Base-by-base conservation (phyloP, 2,329 filamentous ascomycete genomes). In the Pseudogymnoascus sp. region DNA sequence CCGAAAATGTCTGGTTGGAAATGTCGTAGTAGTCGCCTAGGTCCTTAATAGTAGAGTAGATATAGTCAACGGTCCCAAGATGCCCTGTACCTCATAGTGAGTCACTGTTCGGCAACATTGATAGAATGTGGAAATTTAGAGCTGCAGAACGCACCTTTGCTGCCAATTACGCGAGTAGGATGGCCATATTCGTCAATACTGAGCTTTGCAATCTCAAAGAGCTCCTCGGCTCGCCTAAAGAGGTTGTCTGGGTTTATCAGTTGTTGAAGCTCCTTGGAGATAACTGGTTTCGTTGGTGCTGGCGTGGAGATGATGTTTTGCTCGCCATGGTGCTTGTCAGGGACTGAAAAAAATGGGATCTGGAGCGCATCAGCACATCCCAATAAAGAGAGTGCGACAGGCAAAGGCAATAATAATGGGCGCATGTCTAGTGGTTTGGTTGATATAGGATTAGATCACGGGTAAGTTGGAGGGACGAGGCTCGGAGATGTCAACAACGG, bases 161-260 rank as follows among this genome's bases (percentile, higher is more conserved):
- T 87, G 31, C 87, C 87, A 66, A 90, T 89, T 21, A 89, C 87
- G 60, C 87, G 80, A 1, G 87, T 90, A 1, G 87, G 87, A 67
- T 87, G 87, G 64, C 82, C 82, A 69, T 85, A 88, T 65, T 88
- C 84, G 1, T 79, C 76, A 64, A 81, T 75, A 9, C 80, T 79
- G 60, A 80, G 75, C 71, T 86, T 77, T 0, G 87, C 86, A 61
- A 89, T 81, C 60, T 81, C 75, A 67, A 82, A 89, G 7, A 90
- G 80, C 40, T 82, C 72, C 67, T 86, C 76, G 4, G 87, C 83
- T 18, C 86, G 82, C 4, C 76, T 72, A 42, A 86, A 73, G 5
- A 90, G 80, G 25, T 80, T 82, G 15, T 82, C 74, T 40, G 74
- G 72, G 15, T 75, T 77, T 73, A 90, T 87, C 63, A 75, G 76